Conservation (phyloP, 768 basidiomycete genomes). For the Mycena metata region DNA sequence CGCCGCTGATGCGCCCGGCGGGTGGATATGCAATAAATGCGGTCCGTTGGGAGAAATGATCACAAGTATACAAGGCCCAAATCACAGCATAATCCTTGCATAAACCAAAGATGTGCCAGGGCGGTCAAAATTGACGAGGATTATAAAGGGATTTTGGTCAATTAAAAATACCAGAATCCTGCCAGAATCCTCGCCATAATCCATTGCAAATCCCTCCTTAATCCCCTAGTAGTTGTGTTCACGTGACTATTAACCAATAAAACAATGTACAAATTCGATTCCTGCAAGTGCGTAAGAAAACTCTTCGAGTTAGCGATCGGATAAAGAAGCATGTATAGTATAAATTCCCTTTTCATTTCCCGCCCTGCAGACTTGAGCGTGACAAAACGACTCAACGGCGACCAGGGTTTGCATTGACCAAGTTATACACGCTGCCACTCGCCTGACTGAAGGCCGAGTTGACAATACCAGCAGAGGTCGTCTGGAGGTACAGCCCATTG, state of each 20-base stretch:
- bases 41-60: too few relatives aligned
- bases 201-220: background rate
- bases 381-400: constrained; percentile 2
- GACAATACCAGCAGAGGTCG: constrained; percentile 7
- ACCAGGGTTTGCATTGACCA: constrained; percentile 8
- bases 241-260: background rate
- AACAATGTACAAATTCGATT: constrained; percentile 4
- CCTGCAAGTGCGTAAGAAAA: constrained; percentile 2
- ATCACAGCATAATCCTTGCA: too few relatives aligned
- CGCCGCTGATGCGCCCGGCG: too few relatives aligned
- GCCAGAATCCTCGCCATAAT: background rate
- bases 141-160: too few relatives aligned
- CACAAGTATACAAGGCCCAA: too few relatives aligned
- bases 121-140: too few relatives aligned
- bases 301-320: background rate
- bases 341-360: constrained; percentile 1
- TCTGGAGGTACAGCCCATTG: constrained; percentile 8
- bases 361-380: constrained; percentile 1
- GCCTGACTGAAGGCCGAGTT: constrained; percentile 5
- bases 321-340: constrained; percentile 1
- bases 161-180: background rate
- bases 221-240: background rate
- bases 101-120: too few relatives aligned
- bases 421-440: constrained; percentile 4
- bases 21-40: too few relatives aligned